Evolutionary conservation across 768 basidiomycete species (phyloP).

Genomic region (Daedaleopsis sinensis): DNA sequence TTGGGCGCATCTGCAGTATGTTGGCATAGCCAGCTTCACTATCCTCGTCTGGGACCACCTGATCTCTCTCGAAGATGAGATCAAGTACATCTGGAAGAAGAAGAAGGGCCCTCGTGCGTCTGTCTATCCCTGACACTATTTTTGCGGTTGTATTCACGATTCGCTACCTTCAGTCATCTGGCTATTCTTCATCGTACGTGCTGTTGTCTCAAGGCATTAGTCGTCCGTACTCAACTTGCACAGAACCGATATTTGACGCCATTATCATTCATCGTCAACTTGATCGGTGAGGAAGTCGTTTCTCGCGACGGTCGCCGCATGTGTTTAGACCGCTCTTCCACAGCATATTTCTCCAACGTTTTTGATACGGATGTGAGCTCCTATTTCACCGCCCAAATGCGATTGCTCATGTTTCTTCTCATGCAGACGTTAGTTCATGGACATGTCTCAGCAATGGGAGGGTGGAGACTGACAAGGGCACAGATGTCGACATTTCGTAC

Average conservation of each 20-base stretch:
- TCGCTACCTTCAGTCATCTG: slow-evolving; percentile 30
- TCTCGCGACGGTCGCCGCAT: too few species aligned
- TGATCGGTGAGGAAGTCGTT: slow-evolving; percentile 31
- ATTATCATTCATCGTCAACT: slow-evolving; percentile 61
- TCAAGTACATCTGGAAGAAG: slow-evolving; percentile 57
- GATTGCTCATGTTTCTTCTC: neutral
- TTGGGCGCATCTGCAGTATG: slow-evolving; percentile 37
- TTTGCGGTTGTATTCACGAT: neutral
- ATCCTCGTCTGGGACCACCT: slow-evolving; percentile 60
- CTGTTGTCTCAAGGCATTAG: too few species aligned
- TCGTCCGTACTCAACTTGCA: neutral
- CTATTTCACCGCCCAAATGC: neutral
- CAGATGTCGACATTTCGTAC: slow-evolving; percentile 35
- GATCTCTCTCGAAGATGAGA: slow-evolving; percentile 52
- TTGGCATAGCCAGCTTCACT: slow-evolving; percentile 55
- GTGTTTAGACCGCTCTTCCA: neutral
- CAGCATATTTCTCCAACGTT: slow-evolving; percentile 27
- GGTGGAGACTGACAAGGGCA: neutral
- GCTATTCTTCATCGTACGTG: slow-evolving; percentile 42
- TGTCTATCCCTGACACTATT: neutral
- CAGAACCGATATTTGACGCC: slow-evolving; percentile 71
- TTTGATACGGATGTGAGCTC: slow-evolving; percentile 26
- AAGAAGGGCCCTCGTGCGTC: slow-evolving; percentile 48
- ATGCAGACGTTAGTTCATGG: slow-evolving; percentile 1
- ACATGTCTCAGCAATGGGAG: neutral